Conservation (phyloP, 371 early-diverging fungal genomes). For the Conidiobolus coronatus region DNA sequence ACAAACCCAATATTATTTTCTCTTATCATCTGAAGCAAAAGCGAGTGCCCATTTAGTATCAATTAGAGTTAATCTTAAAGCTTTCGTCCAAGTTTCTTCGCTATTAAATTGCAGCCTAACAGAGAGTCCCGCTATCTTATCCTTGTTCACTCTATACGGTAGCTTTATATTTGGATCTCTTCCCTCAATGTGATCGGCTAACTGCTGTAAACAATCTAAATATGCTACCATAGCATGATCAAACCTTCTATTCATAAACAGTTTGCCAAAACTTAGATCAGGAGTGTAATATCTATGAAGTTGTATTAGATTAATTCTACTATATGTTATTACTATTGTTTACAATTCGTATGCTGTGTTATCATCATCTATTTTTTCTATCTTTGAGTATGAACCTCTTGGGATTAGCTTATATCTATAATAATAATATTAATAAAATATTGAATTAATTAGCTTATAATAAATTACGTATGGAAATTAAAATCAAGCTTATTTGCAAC, state of each 20-base stretch:
- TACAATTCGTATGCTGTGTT: slow-evolving; percentile 57
- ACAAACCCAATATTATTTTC: no score
- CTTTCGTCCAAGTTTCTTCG: slow-evolving; percentile 75
- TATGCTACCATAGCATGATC: slow-evolving; percentile 78
- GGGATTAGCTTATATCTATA: slow-evolving; percentile 60
- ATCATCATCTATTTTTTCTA: slow-evolving; percentile 48
- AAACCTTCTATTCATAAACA: slow-evolving; percentile 70
- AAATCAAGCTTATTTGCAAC: slow-evolving; percentile 64
- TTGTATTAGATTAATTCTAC: neutral
- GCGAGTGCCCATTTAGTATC: slow-evolving; percentile 26
- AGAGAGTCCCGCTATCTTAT: slow-evolving; percentile 62
- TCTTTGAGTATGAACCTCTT: slow-evolving; percentile 75
- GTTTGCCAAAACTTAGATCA: slow-evolving; percentile 53
- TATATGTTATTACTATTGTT: slow-evolving; percentile 7
- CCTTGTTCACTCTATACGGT: slow-evolving; percentile 70
- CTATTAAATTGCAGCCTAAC: slow-evolving; percentile 66
- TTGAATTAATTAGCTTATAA: neutral
- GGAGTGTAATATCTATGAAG: slow-evolving; percentile 58
- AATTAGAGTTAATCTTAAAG: slow-evolving; percentile 60
- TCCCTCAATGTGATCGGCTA: slow-evolving; percentile 55
- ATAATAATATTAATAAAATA: neutral
- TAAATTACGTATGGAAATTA: slow-evolving; percentile 39
- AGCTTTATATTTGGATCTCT: slow-evolving; percentile 45
- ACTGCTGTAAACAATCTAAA: slow-evolving; percentile 65
- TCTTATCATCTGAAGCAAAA: no score